These are phyloP conservation scores for Pseudozyma sp. DNA, from an alignment of 1,284 basidiomycete species.

Conservation along the genomic window DNA sequence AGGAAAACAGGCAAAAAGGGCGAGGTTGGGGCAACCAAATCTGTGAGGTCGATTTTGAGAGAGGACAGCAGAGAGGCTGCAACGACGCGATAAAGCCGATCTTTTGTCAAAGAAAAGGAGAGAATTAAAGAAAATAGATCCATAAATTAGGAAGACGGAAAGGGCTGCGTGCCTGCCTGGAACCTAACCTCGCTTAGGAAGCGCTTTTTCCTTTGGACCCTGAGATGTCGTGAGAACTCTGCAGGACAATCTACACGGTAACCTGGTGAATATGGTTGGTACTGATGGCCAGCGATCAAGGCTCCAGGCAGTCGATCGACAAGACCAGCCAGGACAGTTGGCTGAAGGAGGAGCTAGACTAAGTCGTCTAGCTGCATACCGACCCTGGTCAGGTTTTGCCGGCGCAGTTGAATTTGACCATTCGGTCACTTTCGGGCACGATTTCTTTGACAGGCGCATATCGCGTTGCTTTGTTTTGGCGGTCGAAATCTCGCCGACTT, in stretches of 20 bases:
- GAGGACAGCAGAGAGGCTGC: background rate
- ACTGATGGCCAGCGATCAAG: too few species aligned
- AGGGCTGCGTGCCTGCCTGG: too few species aligned
- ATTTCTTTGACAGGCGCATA: background rate
- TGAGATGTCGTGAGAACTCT: slow-evolving; percentile 1
- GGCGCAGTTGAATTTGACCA: background rate
- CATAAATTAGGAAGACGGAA: background rate
- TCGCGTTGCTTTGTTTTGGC: background rate
- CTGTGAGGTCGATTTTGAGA: background rate
- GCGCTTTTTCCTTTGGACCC: slow-evolving; percentile 6
- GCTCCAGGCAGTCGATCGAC: too few species aligned
- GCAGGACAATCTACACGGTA: too few species aligned
- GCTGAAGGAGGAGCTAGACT: too few species aligned
- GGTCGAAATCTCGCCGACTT: background rate
- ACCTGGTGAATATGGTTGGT: too few species aligned
- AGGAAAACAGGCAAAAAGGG: background rate
- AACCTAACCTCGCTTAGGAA: slow-evolving; percentile 8
- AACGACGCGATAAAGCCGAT: slow-evolving; percentile 12
- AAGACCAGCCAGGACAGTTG: too few species aligned
- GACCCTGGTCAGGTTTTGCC: background rate
- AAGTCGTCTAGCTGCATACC: too few species aligned
- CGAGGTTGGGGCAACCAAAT: slow-evolving; percentile 3
- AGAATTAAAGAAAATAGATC: background rate
- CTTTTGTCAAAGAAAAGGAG: background rate
- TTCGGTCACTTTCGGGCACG: slow-evolving; percentile 8